These are phyloP conservation scores for Penicillium longicatenatum DNA, from an alignment of 495 filamentous ascomycete species.

Conservation along the genomic window DNA sequence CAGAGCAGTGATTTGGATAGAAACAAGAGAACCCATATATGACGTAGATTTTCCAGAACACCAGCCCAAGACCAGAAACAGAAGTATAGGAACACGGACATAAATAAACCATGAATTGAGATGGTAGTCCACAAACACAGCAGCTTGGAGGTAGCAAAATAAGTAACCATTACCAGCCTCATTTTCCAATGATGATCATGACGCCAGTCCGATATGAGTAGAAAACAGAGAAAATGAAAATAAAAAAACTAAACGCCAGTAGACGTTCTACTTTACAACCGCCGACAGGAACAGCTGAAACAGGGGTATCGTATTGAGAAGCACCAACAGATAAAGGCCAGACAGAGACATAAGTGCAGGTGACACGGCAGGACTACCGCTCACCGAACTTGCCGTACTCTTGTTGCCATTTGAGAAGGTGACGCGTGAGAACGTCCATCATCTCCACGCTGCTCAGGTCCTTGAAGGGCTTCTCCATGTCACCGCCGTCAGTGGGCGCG, in stretches of 20 bases:
- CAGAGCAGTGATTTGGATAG: constrained; percentile 18
- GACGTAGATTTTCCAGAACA: constrained; percentile 22
- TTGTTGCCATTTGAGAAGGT: constrained; percentile 78
- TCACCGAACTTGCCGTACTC: constrained; percentile 58
- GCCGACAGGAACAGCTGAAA: constrained; percentile 15
- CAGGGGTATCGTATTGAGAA: constrained; percentile 33
- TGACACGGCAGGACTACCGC: constrained; percentile 35
- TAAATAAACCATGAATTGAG: constrained; percentile 10
- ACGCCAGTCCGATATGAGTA: constrained; percentile 23
- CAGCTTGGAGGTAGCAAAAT: constrained; percentile 1
- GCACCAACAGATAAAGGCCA: constrained; percentile 15
- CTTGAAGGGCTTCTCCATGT: constrained; percentile 58
- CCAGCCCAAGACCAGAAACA: constrained; percentile 11
- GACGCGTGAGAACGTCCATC: constrained; percentile 78
- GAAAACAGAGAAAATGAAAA: constrained; percentile 12
- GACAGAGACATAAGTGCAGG: constrained; percentile 12
- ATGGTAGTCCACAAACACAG: constrained; percentile 1
- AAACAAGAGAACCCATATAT: constrained; percentile 15
- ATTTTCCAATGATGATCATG: constrained; percentile 19
- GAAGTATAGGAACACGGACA: neutral
- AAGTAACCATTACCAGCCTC: constrained; percentile 14
- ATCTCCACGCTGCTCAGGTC: constrained; percentile 72
- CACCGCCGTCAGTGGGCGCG: constrained; percentile 31
- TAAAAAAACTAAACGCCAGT: constrained; percentile 11
- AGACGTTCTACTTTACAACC: constrained; percentile 31